Base-by-base conservation (phyloP, 2,329 filamentous ascomycete genomes). In the Penicillium sp. region DNA sequence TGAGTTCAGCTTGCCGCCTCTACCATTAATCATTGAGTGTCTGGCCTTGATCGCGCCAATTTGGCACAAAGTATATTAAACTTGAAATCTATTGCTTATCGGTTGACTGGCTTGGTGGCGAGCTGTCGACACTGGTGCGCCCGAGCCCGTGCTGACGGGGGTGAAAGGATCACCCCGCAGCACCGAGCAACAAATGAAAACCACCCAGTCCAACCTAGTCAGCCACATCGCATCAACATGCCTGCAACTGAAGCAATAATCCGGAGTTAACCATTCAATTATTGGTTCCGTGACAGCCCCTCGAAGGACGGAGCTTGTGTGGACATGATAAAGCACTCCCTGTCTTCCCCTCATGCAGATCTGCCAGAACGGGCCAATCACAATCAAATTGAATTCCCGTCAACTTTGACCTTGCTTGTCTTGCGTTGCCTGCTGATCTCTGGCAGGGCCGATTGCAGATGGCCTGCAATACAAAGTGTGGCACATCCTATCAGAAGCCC, bases 121-220 rank as follows among this genome's bases (percentile, higher is more conserved):
- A 55, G 43, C 56, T 52, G 51, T 48, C 43, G 31, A 49, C 50
- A 56, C 47, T 16, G 48, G 35, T 54, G 53, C 60, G 63, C 54
- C 58, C 59, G 62, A 63, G 62, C 60, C 63, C 55, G 53, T 54
- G 56, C 61, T 59, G 57, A 64, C 55, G 39, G 50, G 50, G 37
- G 16, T 49, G 35, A 44, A 51, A 52, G 53, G 51, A 42, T 54
- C 57, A 55, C 55, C 57, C 61, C 53, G 55, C 60, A 63, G 56
- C 61, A 31, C 51, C 37, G 44, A 48, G 11, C 37, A 54, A 16
- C 59, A 56, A 62, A 57, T 63, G 47, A 49, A 58, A 46, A 52
- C 44, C 31, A 23, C 35, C 39, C 26, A 23, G 33, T 23, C 43
- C 46, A 33, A 16, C 29, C 21, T 35, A 19, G 37, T 49, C 44